These are phyloP conservation scores for Paraphoma chrysanthemicola DNA, from an alignment of 2,329 filamentous ascomycete species.

Conservation along the genomic window DNA sequence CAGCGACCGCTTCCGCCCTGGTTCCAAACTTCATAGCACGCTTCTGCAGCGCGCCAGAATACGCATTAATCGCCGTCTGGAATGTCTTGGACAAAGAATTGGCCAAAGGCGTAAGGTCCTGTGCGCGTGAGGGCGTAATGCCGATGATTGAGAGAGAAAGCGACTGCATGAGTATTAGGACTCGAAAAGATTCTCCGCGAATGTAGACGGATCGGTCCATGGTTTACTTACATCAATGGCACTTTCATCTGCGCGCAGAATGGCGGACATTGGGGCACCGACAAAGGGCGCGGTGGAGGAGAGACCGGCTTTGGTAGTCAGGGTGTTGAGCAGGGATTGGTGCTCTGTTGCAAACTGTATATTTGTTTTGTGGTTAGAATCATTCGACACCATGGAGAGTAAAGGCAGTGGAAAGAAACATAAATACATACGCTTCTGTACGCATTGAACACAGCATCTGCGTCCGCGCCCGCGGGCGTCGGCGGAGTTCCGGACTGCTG, in stretches of 20 bases:
- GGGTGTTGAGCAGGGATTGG: neutral
- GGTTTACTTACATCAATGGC: neutral
- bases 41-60: no score
- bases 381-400: neutral
- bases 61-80: no score
- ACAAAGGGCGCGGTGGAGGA: neutral
- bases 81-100: no score
- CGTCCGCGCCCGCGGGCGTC: constrained; percentile 1
- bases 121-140: neutral
- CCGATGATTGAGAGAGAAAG: neutral
- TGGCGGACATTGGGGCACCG: neutral
- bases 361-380: neutral
- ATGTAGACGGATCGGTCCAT: no score
- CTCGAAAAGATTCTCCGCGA: no score
- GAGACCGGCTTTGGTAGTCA: neutral
- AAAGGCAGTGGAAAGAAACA: neutral
- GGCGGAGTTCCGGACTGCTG: constrained; percentile 7
- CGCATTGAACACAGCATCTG: constrained; percentile 16
- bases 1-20: no score
- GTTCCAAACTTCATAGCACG: no score
- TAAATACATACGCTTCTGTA: constrained; percentile 1
- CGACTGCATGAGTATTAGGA: neutral
- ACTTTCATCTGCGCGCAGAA: neutral
- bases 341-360: neutral
- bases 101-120: neutral